Evolutionary conservation across 2,329 filamentous ascomycete species (phyloP).

Genomic region (Aquanectria penicillioides): DNA sequence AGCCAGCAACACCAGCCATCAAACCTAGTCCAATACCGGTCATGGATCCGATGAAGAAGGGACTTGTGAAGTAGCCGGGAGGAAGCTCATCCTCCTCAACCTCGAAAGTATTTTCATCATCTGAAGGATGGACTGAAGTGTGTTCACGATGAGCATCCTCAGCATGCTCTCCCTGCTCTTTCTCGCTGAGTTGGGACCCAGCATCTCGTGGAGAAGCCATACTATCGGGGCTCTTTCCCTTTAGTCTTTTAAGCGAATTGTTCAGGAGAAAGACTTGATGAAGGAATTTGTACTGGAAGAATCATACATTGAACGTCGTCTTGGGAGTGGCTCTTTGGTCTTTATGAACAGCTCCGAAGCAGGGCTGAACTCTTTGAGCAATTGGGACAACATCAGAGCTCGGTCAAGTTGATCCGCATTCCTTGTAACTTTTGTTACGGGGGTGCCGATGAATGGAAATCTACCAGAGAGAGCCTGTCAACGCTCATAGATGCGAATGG

Average conservation of each 20-base stretch:
- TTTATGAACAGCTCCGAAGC: background rate
- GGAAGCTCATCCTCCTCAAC: slow-evolving; percentile 33
- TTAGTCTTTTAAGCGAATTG: background rate
- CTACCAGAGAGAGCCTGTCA: background rate
- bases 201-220: slow-evolving; percentile 6
- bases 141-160: background rate
- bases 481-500: no score
- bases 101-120: slow-evolving; percentile 30
- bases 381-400: background rate
- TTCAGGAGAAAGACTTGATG: no score
- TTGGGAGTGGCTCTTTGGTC: background rate
- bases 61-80: slow-evolving; percentile 38
- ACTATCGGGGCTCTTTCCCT: background rate
- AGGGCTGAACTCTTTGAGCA: background rate
- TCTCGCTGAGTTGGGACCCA: slow-evolving; percentile 20
- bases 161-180: slow-evolving; percentile 10
- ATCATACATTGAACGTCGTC: no score
- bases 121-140: background rate
- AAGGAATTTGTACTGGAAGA: no score
- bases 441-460: no score
- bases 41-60: slow-evolving; percentile 41
- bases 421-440: no score
- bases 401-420: slow-evolving; percentile 19
- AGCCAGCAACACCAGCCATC: slow-evolving; percentile 43
- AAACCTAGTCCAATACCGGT: slow-evolving; percentile 38